Conservation (phyloP, 495 filamentous ascomycete species). For the Articulospora tetracladia region DNA sequence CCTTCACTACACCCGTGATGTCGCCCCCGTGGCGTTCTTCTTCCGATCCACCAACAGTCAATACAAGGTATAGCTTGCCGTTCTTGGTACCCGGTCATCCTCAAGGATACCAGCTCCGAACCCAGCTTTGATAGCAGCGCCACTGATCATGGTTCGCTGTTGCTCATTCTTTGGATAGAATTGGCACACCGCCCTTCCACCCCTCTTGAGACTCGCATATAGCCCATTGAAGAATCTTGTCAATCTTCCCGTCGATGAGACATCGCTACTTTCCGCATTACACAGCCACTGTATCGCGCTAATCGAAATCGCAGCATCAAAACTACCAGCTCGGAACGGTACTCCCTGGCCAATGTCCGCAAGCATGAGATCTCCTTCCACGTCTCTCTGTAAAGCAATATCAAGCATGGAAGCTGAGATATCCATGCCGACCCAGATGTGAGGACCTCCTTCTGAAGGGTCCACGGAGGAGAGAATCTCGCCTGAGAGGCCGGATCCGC, state of each 20-base stretch:
- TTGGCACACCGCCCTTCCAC: slow-evolving; percentile 90
- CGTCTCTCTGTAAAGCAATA: slow-evolving; percentile 83
- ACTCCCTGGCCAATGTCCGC: slow-evolving; percentile 94
- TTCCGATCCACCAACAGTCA: slow-evolving; percentile 84
- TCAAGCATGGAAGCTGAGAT: slow-evolving; percentile 91
- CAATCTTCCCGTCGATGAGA: slow-evolving; percentile 69
- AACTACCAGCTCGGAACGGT: slow-evolving; percentile 86
- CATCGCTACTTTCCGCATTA: slow-evolving; percentile 86
- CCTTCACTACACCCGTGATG: slow-evolving; percentile 80
- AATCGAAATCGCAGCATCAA: slow-evolving; percentile 94
- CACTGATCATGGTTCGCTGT: slow-evolving; percentile 87
- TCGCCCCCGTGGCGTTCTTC: slow-evolving; percentile 60
- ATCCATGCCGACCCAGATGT: slow-evolving; percentile 95
- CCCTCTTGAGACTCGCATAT: slow-evolving; percentile 77
- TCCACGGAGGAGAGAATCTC: slow-evolving; percentile 75
- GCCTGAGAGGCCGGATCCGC: slow-evolving; percentile 91
- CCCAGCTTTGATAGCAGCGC: slow-evolving; percentile 84
- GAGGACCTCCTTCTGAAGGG: slow-evolving; percentile 71
- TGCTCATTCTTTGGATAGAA: slow-evolving; percentile 96
- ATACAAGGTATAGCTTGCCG: slow-evolving; percentile 86
- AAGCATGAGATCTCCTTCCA: slow-evolving; percentile 86
- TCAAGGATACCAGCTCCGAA: slow-evolving; percentile 94
- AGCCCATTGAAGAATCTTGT: slow-evolving; percentile 88
- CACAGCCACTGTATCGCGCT: slow-evolving; percentile 97
- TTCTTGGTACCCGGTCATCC: slow-evolving; percentile 95